Evolutionary conservation across 805 yeast species (phyloP).

Genomic region (Diddensiella caesifluorescens): DNA sequence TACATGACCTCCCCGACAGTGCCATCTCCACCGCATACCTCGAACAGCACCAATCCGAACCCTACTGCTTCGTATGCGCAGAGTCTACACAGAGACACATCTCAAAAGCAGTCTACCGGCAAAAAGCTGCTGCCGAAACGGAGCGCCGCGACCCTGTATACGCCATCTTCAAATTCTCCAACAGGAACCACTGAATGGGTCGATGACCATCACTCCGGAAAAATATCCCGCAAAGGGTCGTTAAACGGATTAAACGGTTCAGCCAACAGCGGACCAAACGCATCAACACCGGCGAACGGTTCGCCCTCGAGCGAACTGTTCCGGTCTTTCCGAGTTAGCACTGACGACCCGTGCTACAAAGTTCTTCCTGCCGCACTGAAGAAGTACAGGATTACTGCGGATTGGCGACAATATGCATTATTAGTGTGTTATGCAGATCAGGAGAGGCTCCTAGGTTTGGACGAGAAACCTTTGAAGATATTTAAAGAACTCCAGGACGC

Average conservation of each 20-base stretch:
- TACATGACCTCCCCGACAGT: slow-evolving; percentile 14
- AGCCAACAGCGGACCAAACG: background rate
- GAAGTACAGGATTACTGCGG: slow-evolving; percentile 71
- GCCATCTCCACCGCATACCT: slow-evolving; percentile 14
- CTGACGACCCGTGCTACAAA: slow-evolving; percentile 87
- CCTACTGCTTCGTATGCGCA: slow-evolving; percentile 1
- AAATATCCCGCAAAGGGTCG: slow-evolving; percentile 1
- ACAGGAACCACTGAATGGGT: slow-evolving; percentile 6
- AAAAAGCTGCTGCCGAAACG: slow-evolving; percentile 1
- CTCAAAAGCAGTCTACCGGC: slow-evolving; percentile 2
- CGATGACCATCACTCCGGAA: slow-evolving; percentile 1
- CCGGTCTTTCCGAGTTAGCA: slow-evolving; percentile 76
- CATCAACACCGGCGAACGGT: slow-evolving; percentile 4
- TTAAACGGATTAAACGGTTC: too few relatives aligned
- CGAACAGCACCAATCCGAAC: slow-evolving; percentile 11
- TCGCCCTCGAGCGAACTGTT: slow-evolving; percentile 52
- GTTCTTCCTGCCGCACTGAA: slow-evolving; percentile 84
- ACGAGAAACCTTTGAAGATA: slow-evolving; percentile 82
- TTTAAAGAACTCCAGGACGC: slow-evolving; percentile 79
- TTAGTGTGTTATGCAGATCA: slow-evolving; percentile 89
- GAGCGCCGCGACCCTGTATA: slow-evolving; percentile 1
- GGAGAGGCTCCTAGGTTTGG: slow-evolving; percentile 74
- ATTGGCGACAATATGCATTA: slow-evolving; percentile 83
- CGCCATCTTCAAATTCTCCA: background rate
- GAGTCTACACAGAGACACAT: too few relatives aligned